phyloP scores from a whole-genome alignment of 2,329 filamentous ascomycete genomes.

The Colletotrichum lindemuthianum region DNA sequence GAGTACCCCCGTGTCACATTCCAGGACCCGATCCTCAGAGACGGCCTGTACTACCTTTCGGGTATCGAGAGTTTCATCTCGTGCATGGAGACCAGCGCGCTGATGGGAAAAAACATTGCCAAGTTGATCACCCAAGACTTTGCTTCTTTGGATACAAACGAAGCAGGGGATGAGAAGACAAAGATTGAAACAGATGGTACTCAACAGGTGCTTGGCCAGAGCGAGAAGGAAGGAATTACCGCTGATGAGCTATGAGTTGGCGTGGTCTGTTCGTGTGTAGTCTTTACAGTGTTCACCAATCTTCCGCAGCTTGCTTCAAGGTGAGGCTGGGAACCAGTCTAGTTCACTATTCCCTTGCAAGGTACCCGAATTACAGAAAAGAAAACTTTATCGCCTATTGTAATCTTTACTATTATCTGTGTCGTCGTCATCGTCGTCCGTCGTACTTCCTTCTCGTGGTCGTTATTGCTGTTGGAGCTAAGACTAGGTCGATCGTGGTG shows the following conservation, averaged over 20 bases:
- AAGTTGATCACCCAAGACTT: constrained; percentile 73
- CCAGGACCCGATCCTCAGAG: constrained; percentile 77
- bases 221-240: constrained; percentile 24
- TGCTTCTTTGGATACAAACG: constrained; percentile 37
- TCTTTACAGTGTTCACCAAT: background rate
- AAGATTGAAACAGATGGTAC: constrained; percentile 8
- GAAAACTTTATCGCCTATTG: too few species aligned
- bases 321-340: too few species aligned
- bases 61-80: constrained; percentile 94
- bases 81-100: constrained; percentile 94
- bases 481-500: too few species aligned
- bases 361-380: too few species aligned
- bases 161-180: constrained; percentile 19
- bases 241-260: constrained; percentile 35
- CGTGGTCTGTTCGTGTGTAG: background rate
- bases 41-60: constrained; percentile 75
- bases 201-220: constrained; percentile 33
- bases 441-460: too few species aligned
- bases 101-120: constrained; percentile 91
- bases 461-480: too few species aligned
- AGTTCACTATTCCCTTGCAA: too few species aligned
- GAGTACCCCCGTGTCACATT: constrained; percentile 88
- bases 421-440: too few species aligned
- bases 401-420: too few species aligned
- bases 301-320: background rate